Conservation (phyloP, 371 early-diverging fungal genomes). For the Caulochytrium protostelioides region DNA sequence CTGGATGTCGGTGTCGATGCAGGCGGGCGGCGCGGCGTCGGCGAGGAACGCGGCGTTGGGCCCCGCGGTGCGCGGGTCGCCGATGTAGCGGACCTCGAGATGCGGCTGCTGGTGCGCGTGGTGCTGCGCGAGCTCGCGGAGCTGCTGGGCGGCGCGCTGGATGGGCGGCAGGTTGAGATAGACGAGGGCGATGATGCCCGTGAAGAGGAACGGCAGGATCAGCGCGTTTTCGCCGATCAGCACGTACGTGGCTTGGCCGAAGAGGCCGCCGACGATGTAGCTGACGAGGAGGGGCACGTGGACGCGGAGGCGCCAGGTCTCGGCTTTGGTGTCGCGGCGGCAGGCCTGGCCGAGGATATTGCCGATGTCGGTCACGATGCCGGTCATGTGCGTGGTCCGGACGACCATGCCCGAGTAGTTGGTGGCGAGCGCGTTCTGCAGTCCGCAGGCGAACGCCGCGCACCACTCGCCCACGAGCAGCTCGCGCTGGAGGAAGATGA, state of each 20-base stretch:
- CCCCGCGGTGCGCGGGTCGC: slow-evolving; percentile 18
- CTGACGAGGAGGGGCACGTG: slow-evolving; percentile 16
- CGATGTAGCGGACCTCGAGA: slow-evolving; percentile 12
- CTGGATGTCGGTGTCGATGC: too few relatives aligned
- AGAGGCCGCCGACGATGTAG: slow-evolving; percentile 14
- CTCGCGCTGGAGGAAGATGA: slow-evolving; percentile 13
- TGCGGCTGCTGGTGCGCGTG: slow-evolving; percentile 3
- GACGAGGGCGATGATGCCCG: slow-evolving; percentile 11
- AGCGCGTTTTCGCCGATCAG: slow-evolving; percentile 10
- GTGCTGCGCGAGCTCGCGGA: slow-evolving; percentile 6
- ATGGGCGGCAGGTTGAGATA: slow-evolving; percentile 21
- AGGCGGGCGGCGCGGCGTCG: too few relatives aligned
- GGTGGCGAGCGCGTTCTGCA: slow-evolving; percentile 28
- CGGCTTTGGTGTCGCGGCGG: slow-evolving; percentile 15
- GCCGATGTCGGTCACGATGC: slow-evolving; percentile 26
- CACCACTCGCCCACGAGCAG: slow-evolving; percentile 22
- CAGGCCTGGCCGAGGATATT: slow-evolving; percentile 26
- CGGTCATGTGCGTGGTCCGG: slow-evolving; percentile 33
- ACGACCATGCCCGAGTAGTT: slow-evolving; percentile 24
- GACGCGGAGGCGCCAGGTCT: slow-evolving; percentile 23
- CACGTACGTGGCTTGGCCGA: slow-evolving; percentile 6
- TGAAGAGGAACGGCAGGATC: slow-evolving; percentile 16
- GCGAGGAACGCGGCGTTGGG: too few relatives aligned
- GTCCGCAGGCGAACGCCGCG: slow-evolving; percentile 27
- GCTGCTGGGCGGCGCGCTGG: slow-evolving; percentile 10